Conservation (phyloP, 2,329 filamentous ascomycete genomes). For the Chalara sp. region DNA sequence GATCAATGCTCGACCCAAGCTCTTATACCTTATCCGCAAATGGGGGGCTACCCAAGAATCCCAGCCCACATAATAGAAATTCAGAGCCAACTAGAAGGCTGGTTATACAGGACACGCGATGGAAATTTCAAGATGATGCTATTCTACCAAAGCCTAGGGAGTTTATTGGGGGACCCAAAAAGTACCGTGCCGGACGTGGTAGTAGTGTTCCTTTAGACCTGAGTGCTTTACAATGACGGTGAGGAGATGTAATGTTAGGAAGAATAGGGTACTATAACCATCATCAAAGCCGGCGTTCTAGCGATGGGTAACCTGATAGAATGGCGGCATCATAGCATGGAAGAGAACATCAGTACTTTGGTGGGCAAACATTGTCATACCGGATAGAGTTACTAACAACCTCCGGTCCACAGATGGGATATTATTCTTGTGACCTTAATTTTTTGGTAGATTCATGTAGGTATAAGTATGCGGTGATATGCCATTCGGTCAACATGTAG, state of each 20-base stretch:
- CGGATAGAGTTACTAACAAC: no score
- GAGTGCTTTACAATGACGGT: constrained; percentile 34
- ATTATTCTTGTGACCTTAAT: no score
- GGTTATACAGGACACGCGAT: constrained; percentile 70
- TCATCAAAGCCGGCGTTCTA: no score
- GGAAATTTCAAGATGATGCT: constrained; percentile 79
- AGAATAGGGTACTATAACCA: no score
- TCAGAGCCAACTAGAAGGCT: constrained; percentile 35
- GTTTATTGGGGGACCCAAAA: constrained; percentile 66
- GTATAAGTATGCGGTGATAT: no score
- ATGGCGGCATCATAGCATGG: no score
- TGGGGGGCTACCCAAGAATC: constrained; percentile 41
- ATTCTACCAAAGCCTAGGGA: constrained; percentile 79
- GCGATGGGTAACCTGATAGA: no score
- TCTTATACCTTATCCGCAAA: constrained; percentile 67
- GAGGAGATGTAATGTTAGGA: neutral
- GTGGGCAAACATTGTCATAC: no score
- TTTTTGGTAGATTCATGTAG: no score
- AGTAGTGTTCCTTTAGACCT: constrained; percentile 92
- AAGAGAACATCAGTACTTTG: no score
- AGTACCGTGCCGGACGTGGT: constrained; percentile 83
- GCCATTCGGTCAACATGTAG: no score
- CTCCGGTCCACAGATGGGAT: no score
- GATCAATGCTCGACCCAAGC: constrained; percentile 65
- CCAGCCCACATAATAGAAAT: constrained; percentile 36